Evolutionary conservation across 305 asterid species (phyloP), one percentile per base, ranked within the genome.

Genomic region (Plantago lanceolata): DNA sequence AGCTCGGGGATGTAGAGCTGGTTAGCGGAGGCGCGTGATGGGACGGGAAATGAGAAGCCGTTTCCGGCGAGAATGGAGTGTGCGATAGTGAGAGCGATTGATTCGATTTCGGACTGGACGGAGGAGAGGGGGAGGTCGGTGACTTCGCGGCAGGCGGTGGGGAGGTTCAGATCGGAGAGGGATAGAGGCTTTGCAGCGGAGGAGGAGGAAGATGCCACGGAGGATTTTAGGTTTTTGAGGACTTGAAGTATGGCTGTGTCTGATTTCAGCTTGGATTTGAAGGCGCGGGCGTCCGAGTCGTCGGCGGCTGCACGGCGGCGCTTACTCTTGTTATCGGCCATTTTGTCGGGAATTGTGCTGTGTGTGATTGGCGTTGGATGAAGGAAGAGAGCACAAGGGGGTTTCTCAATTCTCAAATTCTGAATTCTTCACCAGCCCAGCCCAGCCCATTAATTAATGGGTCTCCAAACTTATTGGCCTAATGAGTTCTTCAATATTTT

Each of bases 1-100:
- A 90, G 88, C 68, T 84, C 94, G 19, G 94, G 89, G 54, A 87
- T 88, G 75, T 87, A 85, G 61, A 85, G 92, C 74, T 87, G 95
- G 74, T 90, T 90, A 26, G 85, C 85, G 69, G 95, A 60, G 72
- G 93, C 74, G 73, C 96, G 94, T 29, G 97, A 90, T 29, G 96
- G 97, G 59, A 85, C 87, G 44, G 85, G 70, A 77, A 79, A 82
- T 64, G 93, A 77, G 76, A 90, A 82, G n/a, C 95, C 94, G 65
- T 76, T 44, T 6, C 92, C 90, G 68, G 86, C 19, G 83, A 87
- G 90, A 65, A 87, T 87, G 21, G 97, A 90, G 75, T 77, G 92
- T 0, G 96, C 77, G 63, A 90, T 73, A 19, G 79, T 67, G 75
- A 90, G 82, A 8, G 81, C 66, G 65, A 90, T 71, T 0, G 88